Base-by-base conservation (phyloP, 331 rosid genomes). In the Saraca asoca region DNA sequence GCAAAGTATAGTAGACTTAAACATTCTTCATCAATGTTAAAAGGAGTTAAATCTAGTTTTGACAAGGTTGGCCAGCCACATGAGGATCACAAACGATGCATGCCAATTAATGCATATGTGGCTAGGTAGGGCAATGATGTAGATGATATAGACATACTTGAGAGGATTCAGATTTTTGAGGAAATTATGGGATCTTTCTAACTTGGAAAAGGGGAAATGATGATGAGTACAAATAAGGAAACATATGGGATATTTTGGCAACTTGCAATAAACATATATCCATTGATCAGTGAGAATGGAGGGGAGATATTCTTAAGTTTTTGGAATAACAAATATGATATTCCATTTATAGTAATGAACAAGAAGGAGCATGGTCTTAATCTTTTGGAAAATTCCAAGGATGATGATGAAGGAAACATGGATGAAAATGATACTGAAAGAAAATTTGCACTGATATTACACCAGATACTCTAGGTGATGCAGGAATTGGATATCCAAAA, bases 291-390 rank as follows among this genome's bases (percentile, higher is more conserved):
- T n/a, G 72, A 52, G 66, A 72, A 58, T 56, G 58, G 72, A 34
- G 68, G 35, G 12, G 75, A 54, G 79, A 81, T 61, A 59, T 81
- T 20, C 33, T 73, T 46, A 74, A 64, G 51, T 77, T 81, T 56
- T 73, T 81, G 77, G 82, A 81, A 77, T 77, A 76, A 64, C 35
- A n/a, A n/a, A n/a, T n/a, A n/a, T n/a, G n/a, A 81, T 82, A 72
- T 68, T 69, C 85, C 85, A 16, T 81, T 78, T 72, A 78, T 78
- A 61, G 71, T 75, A 7, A 78, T 72, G 82, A 72, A 78, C 56
- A 66, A 75, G 63, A 78, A 78, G 71, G 82, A 78, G 51, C 61
- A 60, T 42, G n/a, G n/a, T n/a, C n/a, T n/a, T n/a, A n/a, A n/a
- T n/a, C n/a, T n/a, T n/a, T n/a, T n/a, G n/a, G n/a, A n/a, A n/a